Conservation (phyloP, 768 basidiomycete species). For the Epithele typhae region DNA sequence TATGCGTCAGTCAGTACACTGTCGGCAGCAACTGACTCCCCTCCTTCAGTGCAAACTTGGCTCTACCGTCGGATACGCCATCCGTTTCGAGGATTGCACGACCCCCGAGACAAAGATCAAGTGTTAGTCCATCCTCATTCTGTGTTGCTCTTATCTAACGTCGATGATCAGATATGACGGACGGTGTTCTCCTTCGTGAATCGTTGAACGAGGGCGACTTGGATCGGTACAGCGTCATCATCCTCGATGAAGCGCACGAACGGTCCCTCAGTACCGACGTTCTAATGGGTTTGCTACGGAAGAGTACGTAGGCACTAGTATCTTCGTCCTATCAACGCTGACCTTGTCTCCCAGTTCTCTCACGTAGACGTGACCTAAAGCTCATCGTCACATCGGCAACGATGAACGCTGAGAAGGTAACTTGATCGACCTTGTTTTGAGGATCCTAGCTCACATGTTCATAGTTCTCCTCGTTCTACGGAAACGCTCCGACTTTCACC, state of each 20-base stretch:
- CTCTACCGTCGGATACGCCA: conserved; percentile 89
- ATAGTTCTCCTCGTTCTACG: conserved; percentile 95
- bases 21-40: too few species aligned
- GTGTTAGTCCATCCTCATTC: conserved; percentile 49
- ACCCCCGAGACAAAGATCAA: conserved; percentile 94
- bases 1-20: conserved; percentile 31
- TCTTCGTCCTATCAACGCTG: not conserved
- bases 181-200: conserved; percentile 96
- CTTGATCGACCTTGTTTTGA: conserved; percentile 1
- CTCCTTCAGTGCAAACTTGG: conserved; percentile 76
- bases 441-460: not conserved
- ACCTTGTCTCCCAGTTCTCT: conserved; percentile 38
- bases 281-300: conserved; percentile 91
- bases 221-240: conserved; percentile 94
- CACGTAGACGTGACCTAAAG: conserved; percentile 87
- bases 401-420: conserved; percentile 98
- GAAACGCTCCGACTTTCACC: conserved; percentile 90
- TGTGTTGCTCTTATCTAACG: too few species aligned
- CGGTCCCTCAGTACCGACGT: conserved; percentile 97
- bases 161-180: conserved; percentile 81
- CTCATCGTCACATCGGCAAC: conserved; percentile 98
- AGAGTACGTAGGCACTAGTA: conserved; percentile 57
- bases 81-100: conserved; percentile 98
- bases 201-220: conserved; percentile 98
- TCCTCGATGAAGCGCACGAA: conserved; percentile 99